Conservation (phyloP, 2,329 filamentous ascomycete species). For the Sphaerostilbella broomeana region DNA sequence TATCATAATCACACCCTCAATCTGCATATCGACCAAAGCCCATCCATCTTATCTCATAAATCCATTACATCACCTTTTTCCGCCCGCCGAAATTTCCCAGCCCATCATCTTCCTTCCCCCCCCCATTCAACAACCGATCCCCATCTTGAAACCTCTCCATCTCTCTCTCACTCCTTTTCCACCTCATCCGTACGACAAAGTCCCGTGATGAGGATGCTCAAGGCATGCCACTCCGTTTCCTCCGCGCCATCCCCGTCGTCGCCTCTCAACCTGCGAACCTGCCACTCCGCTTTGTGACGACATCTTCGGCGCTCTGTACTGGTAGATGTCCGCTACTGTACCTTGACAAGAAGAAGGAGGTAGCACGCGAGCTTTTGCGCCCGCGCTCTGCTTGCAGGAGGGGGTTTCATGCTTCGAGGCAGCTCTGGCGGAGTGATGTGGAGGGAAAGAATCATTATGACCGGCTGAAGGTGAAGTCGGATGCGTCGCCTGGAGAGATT, state of each 20-base stretch:
- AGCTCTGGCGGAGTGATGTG: constrained; percentile 17
- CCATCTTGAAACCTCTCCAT: background rate
- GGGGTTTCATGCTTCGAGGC: constrained; percentile 12
- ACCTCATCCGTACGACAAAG: no score
- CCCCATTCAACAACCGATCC: no score
- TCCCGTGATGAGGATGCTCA: constrained; percentile 38
- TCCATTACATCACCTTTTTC: constrained; percentile 25
- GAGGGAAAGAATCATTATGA: constrained; percentile 66
- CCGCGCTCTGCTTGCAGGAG: constrained; percentile 16
- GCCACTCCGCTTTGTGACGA: background rate
- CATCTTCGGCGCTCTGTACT: background rate
- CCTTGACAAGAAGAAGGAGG: no score
- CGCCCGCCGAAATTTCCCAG: constrained; percentile 6
- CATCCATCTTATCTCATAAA: background rate
- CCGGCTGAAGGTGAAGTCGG: constrained; percentile 62
- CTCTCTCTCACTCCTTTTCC: background rate
- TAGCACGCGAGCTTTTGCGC: constrained; percentile 12
- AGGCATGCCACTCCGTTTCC: constrained; percentile 53
- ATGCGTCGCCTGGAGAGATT: constrained; percentile 68
- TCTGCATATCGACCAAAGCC: constrained; percentile 16
- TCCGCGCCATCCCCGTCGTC: constrained; percentile 19
- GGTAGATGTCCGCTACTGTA: background rate
- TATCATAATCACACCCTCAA: constrained; percentile 8
- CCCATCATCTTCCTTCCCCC: background rate
- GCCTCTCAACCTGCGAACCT: constrained; percentile 7